phyloP scores from a whole-genome alignment of 768 basidiomycete genomes.

The Butyriboletus loyo region DNA sequence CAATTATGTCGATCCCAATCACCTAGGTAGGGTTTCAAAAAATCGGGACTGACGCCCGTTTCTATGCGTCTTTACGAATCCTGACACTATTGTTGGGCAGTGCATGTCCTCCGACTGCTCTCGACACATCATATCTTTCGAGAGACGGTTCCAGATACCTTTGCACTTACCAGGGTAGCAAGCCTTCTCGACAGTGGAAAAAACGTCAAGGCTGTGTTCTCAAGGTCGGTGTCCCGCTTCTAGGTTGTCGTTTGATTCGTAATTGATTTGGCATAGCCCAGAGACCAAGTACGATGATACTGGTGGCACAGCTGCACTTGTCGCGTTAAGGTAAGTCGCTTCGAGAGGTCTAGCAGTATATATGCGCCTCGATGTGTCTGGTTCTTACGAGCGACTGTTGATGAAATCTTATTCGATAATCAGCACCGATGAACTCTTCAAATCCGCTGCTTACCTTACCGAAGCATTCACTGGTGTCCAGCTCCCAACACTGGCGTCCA shows the following conservation, averaged over 20 bases:
- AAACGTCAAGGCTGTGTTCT: constrained; percentile 44
- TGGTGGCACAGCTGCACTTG: constrained; percentile 66
- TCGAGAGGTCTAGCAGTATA: not conserved
- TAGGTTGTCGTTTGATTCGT: not conserved
- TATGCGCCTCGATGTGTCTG: not conserved
- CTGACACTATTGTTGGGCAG: constrained; percentile 31
- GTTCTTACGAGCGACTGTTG: not conserved
- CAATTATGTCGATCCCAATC: constrained; percentile 16
- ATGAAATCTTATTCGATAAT: not conserved
- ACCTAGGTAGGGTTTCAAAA: constrained; percentile 12
- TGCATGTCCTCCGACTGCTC: constrained; percentile 70
- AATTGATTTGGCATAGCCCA: constrained; percentile 37
- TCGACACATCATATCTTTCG: constrained; percentile 75
- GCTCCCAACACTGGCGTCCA: constrained; percentile 8
- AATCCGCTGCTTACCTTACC: constrained; percentile 71
- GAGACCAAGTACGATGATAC: constrained; percentile 64
- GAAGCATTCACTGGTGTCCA: constrained; percentile 51
- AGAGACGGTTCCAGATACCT: constrained; percentile 69
- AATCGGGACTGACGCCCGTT: not conserved
- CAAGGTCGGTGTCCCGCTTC: constrained; percentile 37
- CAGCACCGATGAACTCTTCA: constrained; percentile 76
- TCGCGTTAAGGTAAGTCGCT: constrained; percentile 58
- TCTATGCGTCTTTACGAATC: not conserved
- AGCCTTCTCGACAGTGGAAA: constrained; percentile 70
- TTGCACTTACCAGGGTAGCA: constrained; percentile 68